Conservation (phyloP, 2,329 filamentous ascomycete species). For the Gliomastix tumulicola region DNA sequence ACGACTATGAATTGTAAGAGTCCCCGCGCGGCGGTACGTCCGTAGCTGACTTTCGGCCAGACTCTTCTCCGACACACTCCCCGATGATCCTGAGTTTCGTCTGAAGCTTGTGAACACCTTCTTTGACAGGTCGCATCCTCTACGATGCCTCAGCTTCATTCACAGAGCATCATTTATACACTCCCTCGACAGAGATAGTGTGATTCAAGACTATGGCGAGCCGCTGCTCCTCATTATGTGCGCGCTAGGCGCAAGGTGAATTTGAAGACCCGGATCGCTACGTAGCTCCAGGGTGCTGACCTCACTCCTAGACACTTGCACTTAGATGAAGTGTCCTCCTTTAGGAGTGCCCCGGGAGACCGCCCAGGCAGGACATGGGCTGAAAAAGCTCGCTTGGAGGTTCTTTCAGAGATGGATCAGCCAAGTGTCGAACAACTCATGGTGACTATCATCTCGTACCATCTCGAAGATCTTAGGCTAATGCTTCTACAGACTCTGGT, state of each 20-base stretch:
- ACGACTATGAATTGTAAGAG: neutral
- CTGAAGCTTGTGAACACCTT: slow-evolving; percentile 9
- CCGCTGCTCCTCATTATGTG: slow-evolving; percentile 14
- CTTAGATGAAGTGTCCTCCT: slow-evolving; percentile 6
- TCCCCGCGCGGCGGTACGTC: too few relatives aligned
- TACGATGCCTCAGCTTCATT: slow-evolving; percentile 13
- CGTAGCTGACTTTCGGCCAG: too few relatives aligned
- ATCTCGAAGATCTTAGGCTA: neutral
- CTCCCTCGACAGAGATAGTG: slow-evolving; percentile 10
- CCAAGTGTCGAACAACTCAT: slow-evolving; percentile 12
- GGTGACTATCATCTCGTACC: slow-evolving; percentile 6
- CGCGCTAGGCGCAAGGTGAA: slow-evolving; percentile 13
- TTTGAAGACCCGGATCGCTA: neutral
- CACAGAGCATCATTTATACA: slow-evolving; percentile 15
- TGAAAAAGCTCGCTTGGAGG: slow-evolving; percentile 9
- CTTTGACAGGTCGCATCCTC: slow-evolving; percentile 13
- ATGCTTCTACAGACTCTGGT: slow-evolving; percentile 9
- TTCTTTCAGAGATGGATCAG: slow-evolving; percentile 9
- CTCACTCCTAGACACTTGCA: slow-evolving; percentile 6
- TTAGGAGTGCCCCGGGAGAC: slow-evolving; percentile 2
- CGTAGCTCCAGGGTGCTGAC: neutral
- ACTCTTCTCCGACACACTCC: slow-evolving; percentile 9
- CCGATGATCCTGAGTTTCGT: slow-evolving; percentile 7
- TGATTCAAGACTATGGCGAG: slow-evolving; percentile 12
- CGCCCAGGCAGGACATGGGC: slow-evolving; percentile 11